Evolutionary conservation across 2,329 filamentous ascomycete genomes (phyloP).

Genomic region (Penicillium sp.): DNA sequence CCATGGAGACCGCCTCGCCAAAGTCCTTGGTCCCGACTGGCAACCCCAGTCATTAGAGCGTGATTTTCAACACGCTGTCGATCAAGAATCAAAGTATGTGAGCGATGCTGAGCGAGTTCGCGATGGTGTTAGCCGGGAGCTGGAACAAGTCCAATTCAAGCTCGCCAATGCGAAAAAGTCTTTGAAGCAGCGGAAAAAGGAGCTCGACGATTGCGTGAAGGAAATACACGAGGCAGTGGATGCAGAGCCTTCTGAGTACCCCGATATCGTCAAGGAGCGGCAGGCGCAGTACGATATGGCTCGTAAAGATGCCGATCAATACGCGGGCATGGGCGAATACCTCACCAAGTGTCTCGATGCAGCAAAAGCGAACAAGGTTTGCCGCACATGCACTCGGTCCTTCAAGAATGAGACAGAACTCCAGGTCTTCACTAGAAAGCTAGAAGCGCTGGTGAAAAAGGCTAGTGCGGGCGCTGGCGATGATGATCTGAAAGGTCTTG

Average conservation of each 20-base stretch:
- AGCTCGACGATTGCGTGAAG: slow-evolving; percentile 58
- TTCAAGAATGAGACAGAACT: slow-evolving; percentile 60
- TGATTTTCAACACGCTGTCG: slow-evolving; percentile 62
- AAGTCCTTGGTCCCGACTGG: slow-evolving; percentile 64
- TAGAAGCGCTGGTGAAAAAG: slow-evolving; percentile 55
- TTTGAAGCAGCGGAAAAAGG: slow-evolving; percentile 59
- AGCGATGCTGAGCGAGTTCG: slow-evolving; percentile 64
- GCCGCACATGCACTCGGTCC: slow-evolving; percentile 67
- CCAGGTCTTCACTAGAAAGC: slow-evolving; percentile 60
- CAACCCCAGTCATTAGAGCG: slow-evolving; percentile 63
- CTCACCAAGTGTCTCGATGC: slow-evolving; percentile 64
- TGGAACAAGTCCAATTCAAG: slow-evolving; percentile 71
- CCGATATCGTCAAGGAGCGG: slow-evolving; percentile 49
- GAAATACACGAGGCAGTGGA: slow-evolving; percentile 59
- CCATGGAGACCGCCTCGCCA: slow-evolving; percentile 65
- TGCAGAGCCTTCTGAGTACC: slow-evolving; percentile 49
- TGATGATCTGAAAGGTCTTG: slow-evolving; percentile 58
- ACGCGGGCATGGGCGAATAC: slow-evolving; percentile 64
- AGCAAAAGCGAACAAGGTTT: slow-evolving; percentile 65
- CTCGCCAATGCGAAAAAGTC: slow-evolving; percentile 63
- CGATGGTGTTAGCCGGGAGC: slow-evolving; percentile 65
- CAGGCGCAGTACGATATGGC: slow-evolving; percentile 50
- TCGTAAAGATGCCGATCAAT: slow-evolving; percentile 64
- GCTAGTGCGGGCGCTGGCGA: slow-evolving; percentile 55
- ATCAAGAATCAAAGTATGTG: slow-evolving; percentile 55